Percentiles rank a stretch among this genome's conserved stretches.
phyloP scores from a whole-genome alignment of 202 grass and related monocot species.

The Schoenoplectus triqueter region DNA sequence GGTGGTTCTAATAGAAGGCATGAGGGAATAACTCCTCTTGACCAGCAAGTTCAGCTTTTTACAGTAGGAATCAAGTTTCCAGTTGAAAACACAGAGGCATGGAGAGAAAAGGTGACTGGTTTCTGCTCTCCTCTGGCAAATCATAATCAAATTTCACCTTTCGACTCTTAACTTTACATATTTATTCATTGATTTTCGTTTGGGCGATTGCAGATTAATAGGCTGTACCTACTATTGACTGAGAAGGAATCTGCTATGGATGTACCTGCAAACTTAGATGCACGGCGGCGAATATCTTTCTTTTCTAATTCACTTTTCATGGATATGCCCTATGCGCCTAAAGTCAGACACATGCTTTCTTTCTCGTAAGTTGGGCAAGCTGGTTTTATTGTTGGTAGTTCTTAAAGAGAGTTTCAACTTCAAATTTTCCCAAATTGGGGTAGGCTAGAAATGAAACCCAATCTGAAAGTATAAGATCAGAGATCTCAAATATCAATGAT shows the following conservation, averaged over 20 bases:
- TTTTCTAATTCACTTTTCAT: slow-evolving; percentile 99
- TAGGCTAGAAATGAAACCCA: too few species aligned
- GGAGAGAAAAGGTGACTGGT: slow-evolving; percentile 84
- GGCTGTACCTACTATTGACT: slow-evolving; percentile 86
- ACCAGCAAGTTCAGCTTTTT: slow-evolving; percentile 89
- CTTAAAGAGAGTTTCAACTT: neutral
- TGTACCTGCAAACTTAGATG: slow-evolving; percentile 93
- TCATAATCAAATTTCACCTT: slow-evolving; percentile 29
- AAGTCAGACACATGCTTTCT: slow-evolving; percentile 91
- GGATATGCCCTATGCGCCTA: slow-evolving; percentile 93
- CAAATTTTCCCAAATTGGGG: neutral
- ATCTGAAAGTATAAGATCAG: too few species aligned
- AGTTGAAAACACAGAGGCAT: slow-evolving; percentile 71
- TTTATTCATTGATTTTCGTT: slow-evolving; percentile 25
- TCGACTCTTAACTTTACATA: slow-evolving; percentile 23
- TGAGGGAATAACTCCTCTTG: slow-evolving; percentile 76
- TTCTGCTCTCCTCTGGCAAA: neutral
- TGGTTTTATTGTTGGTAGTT: neutral
- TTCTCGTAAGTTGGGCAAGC: slow-evolving; percentile 97
- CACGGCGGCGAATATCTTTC: slow-evolving; percentile 89
- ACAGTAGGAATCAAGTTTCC: slow-evolving; percentile 88
- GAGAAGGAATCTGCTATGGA: slow-evolving; percentile 98
- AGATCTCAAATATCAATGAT: too few species aligned
- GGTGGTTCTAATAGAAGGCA: slow-evolving; percentile 56
- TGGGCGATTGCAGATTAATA: slow-evolving; percentile 72